These are phyloP conservation scores for Macrophomina phaseolina DNA, from an alignment of 2,329 filamentous ascomycete species.

Conservation along the genomic window DNA sequence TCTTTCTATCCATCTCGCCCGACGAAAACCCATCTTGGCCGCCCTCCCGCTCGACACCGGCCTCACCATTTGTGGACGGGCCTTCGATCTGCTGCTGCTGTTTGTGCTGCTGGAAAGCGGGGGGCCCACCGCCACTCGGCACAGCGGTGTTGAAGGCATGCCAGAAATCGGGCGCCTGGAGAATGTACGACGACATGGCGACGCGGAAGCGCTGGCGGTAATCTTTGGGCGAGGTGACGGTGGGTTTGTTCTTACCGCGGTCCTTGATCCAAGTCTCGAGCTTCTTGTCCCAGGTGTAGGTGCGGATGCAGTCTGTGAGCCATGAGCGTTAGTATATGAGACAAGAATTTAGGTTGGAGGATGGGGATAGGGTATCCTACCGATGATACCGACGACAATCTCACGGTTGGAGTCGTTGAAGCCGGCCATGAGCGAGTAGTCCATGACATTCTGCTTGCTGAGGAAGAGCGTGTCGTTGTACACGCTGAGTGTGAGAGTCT, in stretches of 20 bases:
- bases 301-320: slow-evolving; percentile 81
- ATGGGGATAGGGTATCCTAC: slow-evolving; percentile 31
- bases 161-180: slow-evolving; percentile 78
- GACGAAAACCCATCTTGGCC: background rate
- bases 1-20: background rate
- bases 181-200: slow-evolving; percentile 89
- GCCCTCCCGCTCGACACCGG: background rate
- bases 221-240: slow-evolving; percentile 95
- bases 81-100: background rate
- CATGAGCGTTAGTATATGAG: slow-evolving; percentile 1
- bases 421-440: slow-evolving; percentile 97
- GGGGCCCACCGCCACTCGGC: background rate
- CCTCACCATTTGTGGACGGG: background rate
- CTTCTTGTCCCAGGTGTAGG: slow-evolving; percentile 99
- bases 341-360: background rate
- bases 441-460: slow-evolving; percentile 96
- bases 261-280: slow-evolving; percentile 99
- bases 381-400: slow-evolving; percentile 93
- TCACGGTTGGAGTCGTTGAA: slow-evolving; percentile 91
- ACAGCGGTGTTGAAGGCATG: slow-evolving; percentile 61
- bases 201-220: slow-evolving; percentile 96
- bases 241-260: slow-evolving; percentile 84
- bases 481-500: slow-evolving; percentile 85
- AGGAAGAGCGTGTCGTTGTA: slow-evolving; percentile 98
- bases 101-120: background rate